phyloP scores from a whole-genome alignment of 2,329 filamentous ascomycete genomes.

The Fusarium virguliforme region DNA sequence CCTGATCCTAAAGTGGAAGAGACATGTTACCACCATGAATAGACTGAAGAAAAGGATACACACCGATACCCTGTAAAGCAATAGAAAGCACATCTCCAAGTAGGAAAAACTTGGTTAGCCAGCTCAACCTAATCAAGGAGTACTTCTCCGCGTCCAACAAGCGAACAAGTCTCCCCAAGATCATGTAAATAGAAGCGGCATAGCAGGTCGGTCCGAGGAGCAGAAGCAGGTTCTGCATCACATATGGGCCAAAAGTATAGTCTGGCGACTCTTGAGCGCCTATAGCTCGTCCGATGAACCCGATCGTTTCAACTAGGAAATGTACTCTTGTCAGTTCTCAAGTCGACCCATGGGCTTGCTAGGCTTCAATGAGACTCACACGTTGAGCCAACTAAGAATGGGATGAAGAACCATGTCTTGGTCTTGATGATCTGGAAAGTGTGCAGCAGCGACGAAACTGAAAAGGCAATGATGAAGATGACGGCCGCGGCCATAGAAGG shows the following conservation, averaged over 20 bases:
- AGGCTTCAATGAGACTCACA: neutral
- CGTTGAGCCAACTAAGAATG: slow-evolving; percentile 3
- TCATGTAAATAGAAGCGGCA: slow-evolving; percentile 63
- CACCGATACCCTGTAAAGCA: slow-evolving; percentile 39
- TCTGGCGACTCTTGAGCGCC: slow-evolving; percentile 58
- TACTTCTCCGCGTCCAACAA: slow-evolving; percentile 55
- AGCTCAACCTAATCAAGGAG: slow-evolving; percentile 59
- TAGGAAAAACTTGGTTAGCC: slow-evolving; percentile 66
- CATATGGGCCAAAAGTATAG: slow-evolving; percentile 52
- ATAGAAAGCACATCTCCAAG: slow-evolving; percentile 64
- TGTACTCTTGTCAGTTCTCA: neutral
- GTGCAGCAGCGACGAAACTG: neutral
- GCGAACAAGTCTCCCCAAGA: slow-evolving; percentile 57
- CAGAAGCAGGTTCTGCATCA: slow-evolving; percentile 57
- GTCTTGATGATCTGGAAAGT: neutral
- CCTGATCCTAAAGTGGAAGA: slow-evolving; percentile 32
- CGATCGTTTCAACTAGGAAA: slow-evolving; percentile 37
- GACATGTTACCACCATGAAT: slow-evolving; percentile 62
- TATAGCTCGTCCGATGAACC: slow-evolving; percentile 64
- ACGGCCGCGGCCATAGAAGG: slow-evolving; percentile 7
- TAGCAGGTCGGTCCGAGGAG: slow-evolving; percentile 58
- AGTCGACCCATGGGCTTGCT: neutral
- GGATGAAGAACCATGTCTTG: slow-evolving; percentile 14
- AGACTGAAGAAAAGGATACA: slow-evolving; percentile 61
- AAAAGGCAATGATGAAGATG: neutral